A percentile compares a stretch with the other conserved stretches of the same genome.
These are phyloP conservation scores for Anthracocystis panici-leucophaei DNA, from an alignment of 1,284 basidiomycete species.

Conservation along the genomic window DNA sequence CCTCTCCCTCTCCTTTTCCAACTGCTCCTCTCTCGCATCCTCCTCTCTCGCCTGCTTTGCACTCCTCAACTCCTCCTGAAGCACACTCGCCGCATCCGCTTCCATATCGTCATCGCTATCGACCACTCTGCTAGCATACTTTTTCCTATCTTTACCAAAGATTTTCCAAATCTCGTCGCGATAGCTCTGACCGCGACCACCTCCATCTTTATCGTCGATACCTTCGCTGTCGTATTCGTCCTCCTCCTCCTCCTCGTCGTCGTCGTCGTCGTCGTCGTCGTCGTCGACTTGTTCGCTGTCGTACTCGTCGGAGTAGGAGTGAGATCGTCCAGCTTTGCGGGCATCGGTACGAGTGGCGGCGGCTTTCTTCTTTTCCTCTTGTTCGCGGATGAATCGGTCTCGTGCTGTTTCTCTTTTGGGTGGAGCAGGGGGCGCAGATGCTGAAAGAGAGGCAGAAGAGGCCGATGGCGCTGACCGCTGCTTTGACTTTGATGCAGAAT, in stretches of 20 bases:
- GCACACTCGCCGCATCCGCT: slow-evolving; percentile 59
- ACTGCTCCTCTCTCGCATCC: slow-evolving; percentile 58
- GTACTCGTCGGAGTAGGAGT: slow-evolving; percentile 25
- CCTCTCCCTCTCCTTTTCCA: slow-evolving; percentile 45
- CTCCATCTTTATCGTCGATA: slow-evolving; percentile 43
- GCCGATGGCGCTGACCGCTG: slow-evolving; percentile 4
- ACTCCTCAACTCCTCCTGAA: slow-evolving; percentile 60
- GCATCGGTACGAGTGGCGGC: slow-evolving; percentile 6
- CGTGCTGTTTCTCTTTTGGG: slow-evolving; percentile 51
- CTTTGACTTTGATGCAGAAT: slow-evolving; percentile 12
- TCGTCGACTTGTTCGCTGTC: slow-evolving; percentile 28
- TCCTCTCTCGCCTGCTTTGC: slow-evolving; percentile 56
- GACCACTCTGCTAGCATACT: slow-evolving; percentile 54
- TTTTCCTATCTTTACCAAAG: slow-evolving; percentile 60
- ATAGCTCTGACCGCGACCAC: slow-evolving; percentile 22
- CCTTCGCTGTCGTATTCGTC: slow-evolving; percentile 44
- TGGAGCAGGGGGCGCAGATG: slow-evolving; percentile 14
- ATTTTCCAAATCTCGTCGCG: slow-evolving; percentile 65
- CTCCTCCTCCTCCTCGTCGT: slow-evolving; percentile 18
- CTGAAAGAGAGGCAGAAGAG: slow-evolving; percentile 13
- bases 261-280: slow-evolving; percentile 23
- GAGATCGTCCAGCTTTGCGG: slow-evolving; percentile 6
- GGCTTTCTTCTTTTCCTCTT: slow-evolving; percentile 53
- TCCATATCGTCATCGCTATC: slow-evolving; percentile 69
- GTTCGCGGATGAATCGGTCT: slow-evolving; percentile 60